phyloP scores from a whole-genome alignment of 179 eudicot species.

The Beta macrorhiza region DNA sequence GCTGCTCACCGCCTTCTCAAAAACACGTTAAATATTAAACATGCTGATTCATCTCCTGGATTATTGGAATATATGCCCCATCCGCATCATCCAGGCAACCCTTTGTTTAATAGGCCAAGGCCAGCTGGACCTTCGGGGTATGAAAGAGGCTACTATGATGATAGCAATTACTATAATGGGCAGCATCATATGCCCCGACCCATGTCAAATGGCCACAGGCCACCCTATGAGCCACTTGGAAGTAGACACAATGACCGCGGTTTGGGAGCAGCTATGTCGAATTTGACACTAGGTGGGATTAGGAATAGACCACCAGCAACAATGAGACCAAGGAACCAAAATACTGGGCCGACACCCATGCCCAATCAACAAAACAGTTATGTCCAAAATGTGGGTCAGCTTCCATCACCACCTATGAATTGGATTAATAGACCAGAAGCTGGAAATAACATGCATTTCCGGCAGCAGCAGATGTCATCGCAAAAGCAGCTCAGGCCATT shows the following conservation, averaged over 20 bases:
- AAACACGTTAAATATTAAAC: constrained; percentile 62
- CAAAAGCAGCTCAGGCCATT: constrained; percentile 48
- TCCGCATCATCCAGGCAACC: constrained; percentile 42
- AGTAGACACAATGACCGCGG: constrained; percentile 42
- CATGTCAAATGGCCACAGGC: constrained; percentile 34
- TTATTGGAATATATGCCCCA: constrained; percentile 37
- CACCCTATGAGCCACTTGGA: constrained; percentile 37
- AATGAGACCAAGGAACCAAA: constrained; percentile 44
- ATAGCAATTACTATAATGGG: constrained; percentile 34
- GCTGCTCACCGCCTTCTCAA: constrained; percentile 86
- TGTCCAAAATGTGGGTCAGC: constrained; percentile 38
- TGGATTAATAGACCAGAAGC: constrained; percentile 47
- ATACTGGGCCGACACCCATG: constrained; percentile 32
- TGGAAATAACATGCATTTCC: constrained; percentile 31
- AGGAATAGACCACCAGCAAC: constrained; percentile 34
- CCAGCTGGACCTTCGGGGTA: constrained; percentile 69
- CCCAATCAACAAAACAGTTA: constrained; percentile 28
- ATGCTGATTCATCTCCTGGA: constrained; percentile 41
- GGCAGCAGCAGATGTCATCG: constrained; percentile 35
- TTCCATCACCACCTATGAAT: constrained; percentile 63
- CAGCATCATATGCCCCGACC: constrained; percentile 36
- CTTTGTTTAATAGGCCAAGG: constrained; percentile 45
- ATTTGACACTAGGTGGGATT: constrained; percentile 45
- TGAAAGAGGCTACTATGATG: constrained; percentile 52
- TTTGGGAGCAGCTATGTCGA: constrained; percentile 51